phyloP scores from a whole-genome alignment of 108 stramenopile genomes.

The Fragilariopsis cylindrus region DNA sequence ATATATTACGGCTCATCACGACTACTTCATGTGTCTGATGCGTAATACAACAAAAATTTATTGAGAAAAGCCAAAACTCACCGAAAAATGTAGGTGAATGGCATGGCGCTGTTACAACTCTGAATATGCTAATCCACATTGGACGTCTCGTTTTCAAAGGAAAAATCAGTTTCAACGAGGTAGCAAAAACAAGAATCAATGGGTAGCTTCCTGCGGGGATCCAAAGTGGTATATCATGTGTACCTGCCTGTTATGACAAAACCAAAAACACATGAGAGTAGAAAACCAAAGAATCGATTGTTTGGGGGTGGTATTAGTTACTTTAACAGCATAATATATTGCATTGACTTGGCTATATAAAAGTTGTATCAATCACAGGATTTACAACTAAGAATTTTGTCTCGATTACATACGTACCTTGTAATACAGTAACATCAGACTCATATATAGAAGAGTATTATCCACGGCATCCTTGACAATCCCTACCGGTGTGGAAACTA shows the following conservation, averaged over 20 bases:
- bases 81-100: slow-evolving; percentile 79
- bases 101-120: slow-evolving; percentile 75
- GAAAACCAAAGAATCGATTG: background rate
- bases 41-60: too few species aligned
- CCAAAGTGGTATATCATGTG: slow-evolving; percentile 64
- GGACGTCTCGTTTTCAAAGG: slow-evolving; percentile 71
- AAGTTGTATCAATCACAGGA: too few species aligned
- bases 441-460: slow-evolving; percentile 76
- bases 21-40: background rate
- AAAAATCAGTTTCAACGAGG: slow-evolving; percentile 67
- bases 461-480: slow-evolving; percentile 87
- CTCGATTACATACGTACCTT: slow-evolving; percentile 19
- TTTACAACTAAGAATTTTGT: too few species aligned
- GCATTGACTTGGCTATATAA: too few species aligned
- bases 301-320: background rate
- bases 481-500: slow-evolving; percentile 65
- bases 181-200: slow-evolving; percentile 70
- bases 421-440: slow-evolving; percentile 57
- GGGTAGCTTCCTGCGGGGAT: slow-evolving; percentile 85
- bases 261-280: background rate
- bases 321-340: too few species aligned
- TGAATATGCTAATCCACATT: slow-evolving; percentile 80
- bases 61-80: too few species aligned
- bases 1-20: background rate
- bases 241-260: slow-evolving; percentile 42